Percentiles rank a stretch among this genome's conserved stretches.
Conservation (phyloP, 257 asterid species). For the Primulina eburnea region DNA sequence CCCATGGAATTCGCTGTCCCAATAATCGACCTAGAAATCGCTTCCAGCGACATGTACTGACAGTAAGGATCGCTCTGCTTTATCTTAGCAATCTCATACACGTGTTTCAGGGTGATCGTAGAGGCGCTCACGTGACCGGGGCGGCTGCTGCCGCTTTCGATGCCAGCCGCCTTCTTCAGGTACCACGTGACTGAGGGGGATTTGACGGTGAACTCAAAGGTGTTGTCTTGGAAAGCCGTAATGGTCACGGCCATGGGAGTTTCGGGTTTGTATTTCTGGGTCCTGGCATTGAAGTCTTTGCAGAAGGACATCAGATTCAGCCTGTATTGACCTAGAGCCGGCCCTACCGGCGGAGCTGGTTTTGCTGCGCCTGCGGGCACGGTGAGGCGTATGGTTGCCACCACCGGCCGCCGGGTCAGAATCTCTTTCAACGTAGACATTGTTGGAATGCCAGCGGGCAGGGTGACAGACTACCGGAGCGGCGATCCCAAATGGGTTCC, state of each 20-base stretch:
- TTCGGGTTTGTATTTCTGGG: slow-evolving; percentile 82
- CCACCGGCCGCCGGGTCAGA: slow-evolving; percentile 75
- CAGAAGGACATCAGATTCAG: slow-evolving; percentile 89
- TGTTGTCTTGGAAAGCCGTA: slow-evolving; percentile 72
- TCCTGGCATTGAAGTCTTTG: slow-evolving; percentile 82
- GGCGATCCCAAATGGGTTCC: too few species aligned
- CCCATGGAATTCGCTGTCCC: slow-evolving; percentile 91
- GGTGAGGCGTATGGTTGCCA: slow-evolving; percentile 85
- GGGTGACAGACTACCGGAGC: too few species aligned
- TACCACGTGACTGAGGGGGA: slow-evolving; percentile 87
- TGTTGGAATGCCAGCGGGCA: neutral
- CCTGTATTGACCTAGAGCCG: slow-evolving; percentile 80
- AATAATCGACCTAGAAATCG: slow-evolving; percentile 69
- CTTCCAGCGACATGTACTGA: slow-evolving; percentile 73
- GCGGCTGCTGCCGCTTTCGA: slow-evolving; percentile 69
- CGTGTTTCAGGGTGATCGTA: slow-evolving; percentile 60
- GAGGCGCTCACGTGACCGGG: slow-evolving; percentile 77
- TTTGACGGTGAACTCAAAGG: slow-evolving; percentile 74
- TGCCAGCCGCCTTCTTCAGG: slow-evolving; percentile 84
- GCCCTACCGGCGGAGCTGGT: slow-evolving; percentile 91
- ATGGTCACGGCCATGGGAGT: slow-evolving; percentile 81
- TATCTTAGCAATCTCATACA: slow-evolving; percentile 87
- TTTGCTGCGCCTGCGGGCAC: slow-evolving; percentile 87
- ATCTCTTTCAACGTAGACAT: slow-evolving; percentile 80
- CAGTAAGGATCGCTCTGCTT: slow-evolving; percentile 80